These are phyloP conservation scores for Curvularia verruculosa DNA, from an alignment of 2,329 filamentous ascomycete species.

Conservation along the genomic window DNA sequence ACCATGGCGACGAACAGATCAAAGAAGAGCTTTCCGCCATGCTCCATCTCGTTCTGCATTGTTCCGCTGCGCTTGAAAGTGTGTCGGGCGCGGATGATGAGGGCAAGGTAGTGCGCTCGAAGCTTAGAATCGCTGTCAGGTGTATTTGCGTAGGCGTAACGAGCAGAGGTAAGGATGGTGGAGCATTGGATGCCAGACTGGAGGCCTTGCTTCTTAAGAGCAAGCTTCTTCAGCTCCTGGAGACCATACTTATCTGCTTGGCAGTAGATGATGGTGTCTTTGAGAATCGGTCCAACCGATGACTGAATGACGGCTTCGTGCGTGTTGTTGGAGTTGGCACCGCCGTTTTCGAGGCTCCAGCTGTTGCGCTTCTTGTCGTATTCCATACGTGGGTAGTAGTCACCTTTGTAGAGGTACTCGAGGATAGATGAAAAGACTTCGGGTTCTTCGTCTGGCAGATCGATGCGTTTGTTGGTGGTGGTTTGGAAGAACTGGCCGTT, in stretches of 20 bases:
- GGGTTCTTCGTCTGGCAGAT: conserved; percentile 82
- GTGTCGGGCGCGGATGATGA: conserved; percentile 85
- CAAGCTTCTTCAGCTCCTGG: conserved; percentile 81
- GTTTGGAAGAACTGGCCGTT: conserved; percentile 67
- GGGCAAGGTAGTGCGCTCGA: conserved; percentile 85
- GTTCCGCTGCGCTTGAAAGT: conserved; percentile 94
- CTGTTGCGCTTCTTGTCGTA: conserved; percentile 81
- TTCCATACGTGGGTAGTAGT: conserved; percentile 83
- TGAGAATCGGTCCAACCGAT: conserved; percentile 69
- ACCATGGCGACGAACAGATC: conserved; percentile 92
- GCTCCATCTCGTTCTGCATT: conserved; percentile 94
- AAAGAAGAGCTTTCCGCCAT: conserved; percentile 86
- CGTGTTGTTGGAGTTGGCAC: conserved; percentile 41
- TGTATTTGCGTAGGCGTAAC: conserved; percentile 87
- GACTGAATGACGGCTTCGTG: conserved; percentile 65
- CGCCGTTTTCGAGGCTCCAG: conserved; percentile 77
- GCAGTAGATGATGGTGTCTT: conserved; percentile 91
- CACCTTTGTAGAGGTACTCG: conserved; percentile 92
- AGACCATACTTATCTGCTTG: conserved; percentile 83
- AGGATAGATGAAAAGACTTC: conserved; percentile 90
- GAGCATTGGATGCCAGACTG: conserved; percentile 82
- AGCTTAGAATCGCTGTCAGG: conserved; percentile 90
- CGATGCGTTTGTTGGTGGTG: conserved; percentile 69
- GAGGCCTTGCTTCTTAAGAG: conserved; percentile 86
- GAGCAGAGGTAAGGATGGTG: conserved; percentile 85